phyloP scores from a whole-genome alignment of 2,329 filamentous ascomycete genomes.

The Ascochyta lentis region DNA sequence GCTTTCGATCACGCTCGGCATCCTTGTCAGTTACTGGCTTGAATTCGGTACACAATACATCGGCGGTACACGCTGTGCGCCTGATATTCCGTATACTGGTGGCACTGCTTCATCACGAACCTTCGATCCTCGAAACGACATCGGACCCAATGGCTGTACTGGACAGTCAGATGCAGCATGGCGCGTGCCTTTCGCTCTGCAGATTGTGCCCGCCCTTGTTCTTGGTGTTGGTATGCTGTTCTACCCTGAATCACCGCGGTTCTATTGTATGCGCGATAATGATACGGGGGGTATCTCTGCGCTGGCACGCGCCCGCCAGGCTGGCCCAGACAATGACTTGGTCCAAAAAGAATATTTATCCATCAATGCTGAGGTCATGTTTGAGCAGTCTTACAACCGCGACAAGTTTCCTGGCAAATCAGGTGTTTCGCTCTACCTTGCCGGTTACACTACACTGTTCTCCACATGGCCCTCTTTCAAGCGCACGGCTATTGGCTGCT shows the following conservation, averaged over 20 bases:
- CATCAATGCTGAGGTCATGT: slow-evolving; percentile 56
- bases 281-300: slow-evolving; percentile 56
- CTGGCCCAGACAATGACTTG: slow-evolving; percentile 57
- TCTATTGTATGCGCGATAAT: slow-evolving; percentile 41
- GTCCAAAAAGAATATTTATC: slow-evolving; percentile 70
- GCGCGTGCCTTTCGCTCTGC: slow-evolving; percentile 78
- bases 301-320: slow-evolving; percentile 55
- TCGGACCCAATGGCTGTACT: slow-evolving; percentile 30
- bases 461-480: slow-evolving; percentile 53
- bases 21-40: slow-evolving; percentile 30
- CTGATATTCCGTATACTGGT: slow-evolving; percentile 56
- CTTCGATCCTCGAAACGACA: slow-evolving; percentile 45
- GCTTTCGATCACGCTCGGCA: slow-evolving; percentile 29
- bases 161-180: slow-evolving; percentile 46
- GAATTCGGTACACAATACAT: slow-evolving; percentile 33
- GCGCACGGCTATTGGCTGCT: slow-evolving; percentile 43
- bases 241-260: slow-evolving; percentile 35
- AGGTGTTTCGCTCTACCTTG: slow-evolving; percentile 61
- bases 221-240: slow-evolving; percentile 66
- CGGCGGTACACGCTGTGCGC: slow-evolving; percentile 52
- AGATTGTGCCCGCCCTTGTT: slow-evolving; percentile 80
- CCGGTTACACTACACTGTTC: slow-evolving; percentile 60
- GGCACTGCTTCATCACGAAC: slow-evolving; percentile 47
- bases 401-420: slow-evolving; percentile 39
- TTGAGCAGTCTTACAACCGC: slow-evolving; percentile 58